Percentiles rank a stretch among this genome's conserved stretches.
These are phyloP conservation scores for Allium cepa DNA, from an alignment of 106 monocot genomes.

Conservation along the genomic window DNA sequence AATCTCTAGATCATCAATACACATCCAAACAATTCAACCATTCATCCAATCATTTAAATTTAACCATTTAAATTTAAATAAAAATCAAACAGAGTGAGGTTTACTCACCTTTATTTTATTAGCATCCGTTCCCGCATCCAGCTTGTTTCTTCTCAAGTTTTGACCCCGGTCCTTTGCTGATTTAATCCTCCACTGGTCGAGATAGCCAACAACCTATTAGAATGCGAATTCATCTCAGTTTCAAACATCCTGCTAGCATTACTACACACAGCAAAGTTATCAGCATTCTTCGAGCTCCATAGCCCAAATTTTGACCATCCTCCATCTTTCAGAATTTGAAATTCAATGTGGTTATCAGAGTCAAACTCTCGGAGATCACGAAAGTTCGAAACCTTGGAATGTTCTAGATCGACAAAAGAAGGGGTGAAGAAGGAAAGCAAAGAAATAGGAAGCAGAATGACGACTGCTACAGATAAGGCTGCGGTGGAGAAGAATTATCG, in stretches of 20 bases:
- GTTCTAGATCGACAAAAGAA: constrained; percentile 19
- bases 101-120: too few species aligned
- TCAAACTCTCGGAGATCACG: neutral
- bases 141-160: too few species aligned
- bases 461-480: constrained; percentile 16
- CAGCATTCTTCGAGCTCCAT: constrained; percentile 60
- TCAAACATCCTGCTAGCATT: constrained; percentile 59
- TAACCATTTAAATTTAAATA: too few species aligned
- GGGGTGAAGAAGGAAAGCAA: constrained; percentile 49
- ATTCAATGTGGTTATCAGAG: constrained; percentile 7
- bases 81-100: too few species aligned
- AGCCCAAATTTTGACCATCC: constrained; percentile 28
- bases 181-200: constrained; percentile 84
- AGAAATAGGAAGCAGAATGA: constrained; percentile 32
- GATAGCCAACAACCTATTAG: constrained; percentile 52
- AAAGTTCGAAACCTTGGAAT: neutral
- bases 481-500: constrained; percentile 5
- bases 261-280: constrained; percentile 66
- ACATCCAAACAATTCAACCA: too few species aligned
- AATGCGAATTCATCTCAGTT: constrained; percentile 24
- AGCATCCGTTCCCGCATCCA: too few species aligned
- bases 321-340: constrained; percentile 43
- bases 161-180: constrained; percentile 34
- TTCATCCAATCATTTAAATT: too few species aligned
- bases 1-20: too few species aligned